These are phyloP conservation scores for Poa pratensis DNA, from an alignment of 176 grass and related monocot genomes.

Conservation along the genomic window DNA sequence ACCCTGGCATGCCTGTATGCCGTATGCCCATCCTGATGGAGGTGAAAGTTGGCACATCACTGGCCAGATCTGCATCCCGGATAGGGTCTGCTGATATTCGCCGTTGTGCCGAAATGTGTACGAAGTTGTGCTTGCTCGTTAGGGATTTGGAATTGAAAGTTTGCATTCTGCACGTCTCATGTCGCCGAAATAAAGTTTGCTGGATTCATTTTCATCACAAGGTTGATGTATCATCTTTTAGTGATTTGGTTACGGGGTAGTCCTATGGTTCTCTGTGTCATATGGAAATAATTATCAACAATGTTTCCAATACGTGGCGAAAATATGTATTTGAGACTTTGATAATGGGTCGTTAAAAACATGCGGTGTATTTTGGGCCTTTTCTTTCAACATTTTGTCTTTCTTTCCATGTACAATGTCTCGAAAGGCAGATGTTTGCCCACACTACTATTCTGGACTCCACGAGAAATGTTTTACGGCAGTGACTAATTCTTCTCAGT, in stretches of 20 bases:
- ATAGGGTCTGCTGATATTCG: conserved; percentile 17
- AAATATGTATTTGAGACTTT: no score
- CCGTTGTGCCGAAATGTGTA: background rate
- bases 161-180: background rate
- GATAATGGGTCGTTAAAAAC: no score
- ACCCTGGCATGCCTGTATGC: background rate
- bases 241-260: background rate
- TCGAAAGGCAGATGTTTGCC: no score
- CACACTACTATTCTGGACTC: no score
- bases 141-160: background rate
- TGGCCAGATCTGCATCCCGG: conserved; percentile 29
- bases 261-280: no score
- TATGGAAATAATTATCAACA: no score
- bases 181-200: background rate
- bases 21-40: background rate
- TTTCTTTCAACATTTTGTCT: no score
- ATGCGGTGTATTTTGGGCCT: no score
- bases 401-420: no score
- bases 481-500: no score
- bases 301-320: no score
- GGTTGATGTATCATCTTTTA: background rate
- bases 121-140: background rate
- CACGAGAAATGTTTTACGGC: no score
- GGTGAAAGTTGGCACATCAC: conserved; percentile 46
- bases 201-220: background rate